Base-by-base conservation (phyloP, 192 early-diverging fungal genomes). In the Coemansia sp. region DNA sequence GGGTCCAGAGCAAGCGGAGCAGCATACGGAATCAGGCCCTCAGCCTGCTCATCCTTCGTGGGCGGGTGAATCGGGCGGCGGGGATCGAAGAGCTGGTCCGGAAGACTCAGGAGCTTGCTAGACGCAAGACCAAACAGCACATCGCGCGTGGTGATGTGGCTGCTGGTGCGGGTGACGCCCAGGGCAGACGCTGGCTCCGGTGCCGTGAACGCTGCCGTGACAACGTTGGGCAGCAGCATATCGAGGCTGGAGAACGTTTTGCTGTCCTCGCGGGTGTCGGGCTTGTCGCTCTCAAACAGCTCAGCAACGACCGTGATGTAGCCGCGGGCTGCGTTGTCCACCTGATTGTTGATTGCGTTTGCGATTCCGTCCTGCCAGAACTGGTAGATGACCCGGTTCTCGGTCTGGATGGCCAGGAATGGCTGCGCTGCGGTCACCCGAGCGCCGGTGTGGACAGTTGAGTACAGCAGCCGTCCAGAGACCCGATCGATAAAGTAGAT, bases 401-500 rank as follows among this genome's bases (percentile, higher is more conserved):
- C 98, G 28, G 77, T 79, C 77, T 93, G 92, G 28, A 86, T 68
- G 0, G 90, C 75, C 69, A 89, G 85, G 61, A 95, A 84, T 18
- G 85, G 82, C 33, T 84, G 84, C 40, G 7, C 59, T 0, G 15
- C 23, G 18, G 51, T 46, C 13, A 75, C 62, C n/a, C 78, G 81
- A 15, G 86, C 88, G 48, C 83, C 82, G 7, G 83, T 72, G 67
- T 94, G 92, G 2, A 68, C 82, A 2, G 84, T 73, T 33, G 88
- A 86, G 78, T 95, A 86, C 25, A 93, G 84, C 46, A 98, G 85
- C 29, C 83, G 77, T 10, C 97, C 97, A 20, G 90, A 91, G 51
- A 98, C 92, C 20, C 90, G 82, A 74, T 99, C 97, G 25, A 98
- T 60, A 30, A 99, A 59, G 71, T 94, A 94, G 4, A 97, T 55